phyloP scores from a whole-genome alignment of 805 yeast genomes.

The Metschnikowia orientalis region DNA sequence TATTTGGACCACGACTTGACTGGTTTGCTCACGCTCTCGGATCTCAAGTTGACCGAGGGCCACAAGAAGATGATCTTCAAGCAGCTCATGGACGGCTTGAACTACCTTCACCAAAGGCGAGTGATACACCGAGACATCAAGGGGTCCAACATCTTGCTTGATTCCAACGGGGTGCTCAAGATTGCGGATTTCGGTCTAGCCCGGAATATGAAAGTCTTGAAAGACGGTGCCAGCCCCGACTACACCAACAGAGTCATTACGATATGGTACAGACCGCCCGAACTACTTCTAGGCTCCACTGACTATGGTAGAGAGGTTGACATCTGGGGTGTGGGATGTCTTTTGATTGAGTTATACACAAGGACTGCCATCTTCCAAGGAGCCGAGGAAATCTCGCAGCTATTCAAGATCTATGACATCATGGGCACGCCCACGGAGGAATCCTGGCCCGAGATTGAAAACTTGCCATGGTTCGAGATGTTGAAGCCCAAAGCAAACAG shows the following conservation, averaged over 20 bases:
- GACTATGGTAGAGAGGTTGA: conserved; percentile 88
- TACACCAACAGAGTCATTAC: conserved; percentile 96
- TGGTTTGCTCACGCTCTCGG: conserved; percentile 77
- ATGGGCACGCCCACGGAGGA: conserved; percentile 81
- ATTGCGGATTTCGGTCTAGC: conserved; percentile 85
- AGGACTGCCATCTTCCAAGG: conserved; percentile 82
- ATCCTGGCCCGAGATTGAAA: conserved; percentile 74
- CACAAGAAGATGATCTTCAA: conserved; percentile 63
- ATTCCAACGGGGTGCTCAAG: conserved; percentile 57
- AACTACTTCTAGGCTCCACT: conserved; percentile 83
- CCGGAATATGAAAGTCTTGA: conserved; percentile 60
- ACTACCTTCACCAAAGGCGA: conserved; percentile 61
- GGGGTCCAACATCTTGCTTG: conserved; percentile 71
- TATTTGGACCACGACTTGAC: conserved; percentile 92
- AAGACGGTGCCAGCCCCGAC: conserved; percentile 56
- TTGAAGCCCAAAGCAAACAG: conserved; percentile 52
- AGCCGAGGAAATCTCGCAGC: conserved; percentile 79
- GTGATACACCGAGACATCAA: conserved; percentile 79
- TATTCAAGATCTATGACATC: conserved; percentile 67
- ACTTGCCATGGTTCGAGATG: conserved; percentile 91
- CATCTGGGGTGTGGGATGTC: conserved; percentile 95
- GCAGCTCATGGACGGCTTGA: conserved; percentile 64
- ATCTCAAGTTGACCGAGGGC: conserved; percentile 54
- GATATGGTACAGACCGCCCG: conserved; percentile 97
- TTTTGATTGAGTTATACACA: conserved; percentile 75